Conservation (phyloP, 129 eudicot genomes). For the Artemisia annua region DNA sequence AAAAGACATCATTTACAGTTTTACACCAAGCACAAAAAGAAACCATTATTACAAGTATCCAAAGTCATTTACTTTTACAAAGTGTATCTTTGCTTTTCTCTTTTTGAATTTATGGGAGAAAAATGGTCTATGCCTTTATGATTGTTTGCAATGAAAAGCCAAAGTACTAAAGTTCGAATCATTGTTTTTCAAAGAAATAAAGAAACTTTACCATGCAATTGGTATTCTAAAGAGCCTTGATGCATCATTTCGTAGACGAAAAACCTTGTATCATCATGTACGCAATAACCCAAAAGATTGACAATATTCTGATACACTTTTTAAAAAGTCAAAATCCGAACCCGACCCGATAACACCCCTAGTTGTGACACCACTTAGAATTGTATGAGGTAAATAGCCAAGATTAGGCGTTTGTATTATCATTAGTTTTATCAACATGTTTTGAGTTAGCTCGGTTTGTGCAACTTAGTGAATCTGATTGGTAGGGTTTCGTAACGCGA, state of each 20-base stretch:
- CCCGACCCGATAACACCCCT: too few species aligned
- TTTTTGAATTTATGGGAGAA: too few species aligned
- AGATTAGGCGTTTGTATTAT: too few species aligned
- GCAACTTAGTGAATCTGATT: too few species aligned
- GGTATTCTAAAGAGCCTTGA: constrained; percentile 80
- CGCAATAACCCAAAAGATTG: constrained; percentile 80
- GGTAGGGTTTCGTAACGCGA: too few species aligned
- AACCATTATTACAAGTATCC: constrained; percentile 6
- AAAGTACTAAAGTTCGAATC: neutral
- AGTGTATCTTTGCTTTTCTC: constrained; percentile 8
- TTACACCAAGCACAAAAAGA: neutral
- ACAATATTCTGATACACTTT: constrained; percentile 82
- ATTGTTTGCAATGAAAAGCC: constrained; percentile 8
- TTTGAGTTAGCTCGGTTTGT: too few species aligned
- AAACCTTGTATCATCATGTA: constrained; percentile 60
- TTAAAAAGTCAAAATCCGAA: too few species aligned
- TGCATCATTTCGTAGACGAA: constrained; percentile 87
- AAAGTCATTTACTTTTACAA: constrained; percentile 19
- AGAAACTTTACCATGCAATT: constrained; percentile 69
- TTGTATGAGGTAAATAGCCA: too few species aligned
- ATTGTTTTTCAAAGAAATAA: constrained; percentile 7
- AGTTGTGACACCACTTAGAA: too few species aligned
- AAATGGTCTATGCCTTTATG: neutral
- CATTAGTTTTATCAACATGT: too few species aligned
- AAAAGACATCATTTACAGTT: neutral